Evolutionary conservation across 1,139 yeast genomes (phyloP).

Genomic region (Blastobotrys proliferans): DNA sequence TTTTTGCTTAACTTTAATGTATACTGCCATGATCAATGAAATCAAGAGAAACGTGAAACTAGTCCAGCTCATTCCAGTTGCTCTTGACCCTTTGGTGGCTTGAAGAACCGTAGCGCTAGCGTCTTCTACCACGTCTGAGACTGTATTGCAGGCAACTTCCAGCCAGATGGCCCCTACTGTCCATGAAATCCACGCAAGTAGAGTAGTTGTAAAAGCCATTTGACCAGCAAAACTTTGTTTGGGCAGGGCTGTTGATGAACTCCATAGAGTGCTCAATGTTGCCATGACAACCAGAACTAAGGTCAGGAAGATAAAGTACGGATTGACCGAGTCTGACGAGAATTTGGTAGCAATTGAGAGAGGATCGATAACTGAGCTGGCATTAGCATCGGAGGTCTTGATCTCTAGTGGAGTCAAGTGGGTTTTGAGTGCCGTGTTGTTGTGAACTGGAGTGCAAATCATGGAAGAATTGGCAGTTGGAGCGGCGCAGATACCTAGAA

Average conservation of each 20-base stretch:
- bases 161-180: conserved; percentile 68
- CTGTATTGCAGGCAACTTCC: conserved; percentile 54
- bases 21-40: conserved; percentile 6
- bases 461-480: conserved; percentile 24
- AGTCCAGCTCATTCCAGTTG: conserved; percentile 60
- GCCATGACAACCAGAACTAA: conserved; percentile 44
- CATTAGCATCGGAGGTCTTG: background rate
- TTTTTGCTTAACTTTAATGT: conserved; percentile 4
- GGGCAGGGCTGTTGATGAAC: conserved; percentile 39
- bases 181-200: conserved; percentile 49
- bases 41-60: conserved; percentile 44
- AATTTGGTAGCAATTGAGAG: conserved; percentile 42
- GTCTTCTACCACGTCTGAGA: conserved; percentile 41
- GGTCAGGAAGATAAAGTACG: conserved; percentile 50
- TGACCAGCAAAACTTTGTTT: conserved; percentile 44
- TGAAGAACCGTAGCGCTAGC: conserved; percentile 51
- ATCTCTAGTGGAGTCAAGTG: conserved; percentile 9
- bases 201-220: conserved; percentile 38
- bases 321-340: conserved; percentile 47
- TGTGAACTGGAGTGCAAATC: conserved; percentile 38
- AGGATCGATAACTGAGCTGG: conserved; percentile 35
- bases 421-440: conserved; percentile 22
- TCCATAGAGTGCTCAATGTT: conserved; percentile 33
- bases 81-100: conserved; percentile 49
- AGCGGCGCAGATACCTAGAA: conserved; percentile 46